Conservation (phyloP, 306 rosid species). For the Fagus sylvatica region DNA sequence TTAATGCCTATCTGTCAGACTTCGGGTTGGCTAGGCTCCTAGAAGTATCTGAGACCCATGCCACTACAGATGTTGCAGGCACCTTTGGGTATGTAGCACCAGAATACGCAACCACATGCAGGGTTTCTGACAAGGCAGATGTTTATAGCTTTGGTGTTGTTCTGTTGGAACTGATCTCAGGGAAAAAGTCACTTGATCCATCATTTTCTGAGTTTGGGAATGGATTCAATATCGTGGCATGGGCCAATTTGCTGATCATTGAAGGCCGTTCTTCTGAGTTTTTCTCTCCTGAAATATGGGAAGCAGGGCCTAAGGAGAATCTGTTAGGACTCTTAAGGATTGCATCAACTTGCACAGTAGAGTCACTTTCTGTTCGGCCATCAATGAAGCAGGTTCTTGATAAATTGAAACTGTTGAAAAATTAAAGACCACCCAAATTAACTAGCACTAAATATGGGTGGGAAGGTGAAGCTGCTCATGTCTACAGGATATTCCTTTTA, state of each 20-base stretch:
- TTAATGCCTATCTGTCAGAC: conserved; percentile 64
- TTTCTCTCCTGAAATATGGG: conserved; percentile 49
- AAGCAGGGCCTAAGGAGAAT: conserved; percentile 48
- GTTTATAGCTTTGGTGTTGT: conserved; percentile 80
- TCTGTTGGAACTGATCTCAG: conserved; percentile 59
- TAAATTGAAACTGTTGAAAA: conserved; percentile 43
- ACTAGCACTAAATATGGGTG: conserved; percentile 8
- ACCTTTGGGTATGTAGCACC: conserved; percentile 84
- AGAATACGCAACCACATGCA: conserved; percentile 70
- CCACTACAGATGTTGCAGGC: conserved; percentile 74
- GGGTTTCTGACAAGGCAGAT: conserved; percentile 71
- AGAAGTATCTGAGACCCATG: conserved; percentile 72
- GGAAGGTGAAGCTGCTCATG: conserved; percentile 21
- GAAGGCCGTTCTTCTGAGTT: conserved; percentile 50
- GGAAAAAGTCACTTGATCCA: conserved; percentile 68
- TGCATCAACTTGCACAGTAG: conserved; percentile 49
- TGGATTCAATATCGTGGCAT: conserved; percentile 70
- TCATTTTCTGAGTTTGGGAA: conserved; percentile 63
- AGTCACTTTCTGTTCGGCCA: conserved; percentile 47
- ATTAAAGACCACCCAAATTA: conserved; percentile 23
- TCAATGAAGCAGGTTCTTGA: conserved; percentile 56
- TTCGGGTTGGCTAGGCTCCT: conserved; percentile 71
- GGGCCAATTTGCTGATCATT: conserved; percentile 55
- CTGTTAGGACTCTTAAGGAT: conserved; percentile 42
- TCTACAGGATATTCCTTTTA: conserved; percentile 11